Evolutionary conservation across 2,329 filamentous ascomycete genomes (phyloP).

Genomic region (Fonsecaea nubica): DNA sequence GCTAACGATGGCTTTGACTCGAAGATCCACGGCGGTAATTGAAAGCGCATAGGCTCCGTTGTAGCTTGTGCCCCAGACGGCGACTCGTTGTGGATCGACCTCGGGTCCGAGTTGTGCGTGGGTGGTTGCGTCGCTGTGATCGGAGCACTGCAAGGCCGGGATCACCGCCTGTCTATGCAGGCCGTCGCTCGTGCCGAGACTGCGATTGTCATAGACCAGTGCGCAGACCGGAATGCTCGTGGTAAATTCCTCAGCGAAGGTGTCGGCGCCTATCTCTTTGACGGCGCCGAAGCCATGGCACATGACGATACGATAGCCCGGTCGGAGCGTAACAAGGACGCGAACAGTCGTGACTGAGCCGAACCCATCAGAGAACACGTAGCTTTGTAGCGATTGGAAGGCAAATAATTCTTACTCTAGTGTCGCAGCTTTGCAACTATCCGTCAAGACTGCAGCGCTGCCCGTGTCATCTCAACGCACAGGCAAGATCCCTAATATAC

Average conservation of each 20-base stretch:
- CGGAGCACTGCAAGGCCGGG: constrained; percentile 43
- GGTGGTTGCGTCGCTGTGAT: constrained; percentile 49
- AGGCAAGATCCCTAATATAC: background rate
- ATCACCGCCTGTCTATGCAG: constrained; percentile 40
- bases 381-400: background rate
- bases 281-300: background rate
- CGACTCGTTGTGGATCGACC: constrained; percentile 45
- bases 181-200: constrained; percentile 42
- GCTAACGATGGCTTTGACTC: constrained; percentile 48
- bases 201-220: constrained; percentile 33
- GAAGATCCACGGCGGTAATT: constrained; percentile 46
- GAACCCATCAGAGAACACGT: background rate
- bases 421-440: background rate
- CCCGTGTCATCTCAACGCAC: background rate
- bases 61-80: constrained; percentile 48
- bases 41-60: constrained; percentile 47
- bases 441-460: background rate
- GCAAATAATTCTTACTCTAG: background rate
- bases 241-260: background rate
- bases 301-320: constrained; percentile 12
- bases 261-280: background rate
- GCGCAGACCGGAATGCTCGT: background rate
- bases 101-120: constrained; percentile 44
- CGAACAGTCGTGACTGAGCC: too few relatives aligned
- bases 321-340: too few relatives aligned